Evolutionary conservation across 208 protist genomes (phyloP), one percentile per base, ranked within the genome.

Genomic region (Novymonas esmeraldas): DNA sequence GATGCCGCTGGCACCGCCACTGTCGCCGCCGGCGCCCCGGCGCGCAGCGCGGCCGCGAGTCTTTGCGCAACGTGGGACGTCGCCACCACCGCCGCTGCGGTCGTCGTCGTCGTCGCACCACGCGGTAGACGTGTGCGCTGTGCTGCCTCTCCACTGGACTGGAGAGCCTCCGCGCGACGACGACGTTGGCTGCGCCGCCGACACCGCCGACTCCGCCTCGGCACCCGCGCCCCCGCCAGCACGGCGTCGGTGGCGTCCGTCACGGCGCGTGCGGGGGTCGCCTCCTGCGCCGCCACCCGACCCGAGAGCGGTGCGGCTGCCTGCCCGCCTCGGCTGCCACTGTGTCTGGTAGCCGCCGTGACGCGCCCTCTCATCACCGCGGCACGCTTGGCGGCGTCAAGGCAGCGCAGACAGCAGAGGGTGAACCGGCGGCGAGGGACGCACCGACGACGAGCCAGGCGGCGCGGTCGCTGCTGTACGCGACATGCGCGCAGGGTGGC

Each of bases 321-420:
- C n/a, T n/a, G n/a, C n/a, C n/a, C n/a, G n/a, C n/a, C n/a, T n/a
- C n/a, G n/a, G n/a, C n/a, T n/a, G n/a, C n/a, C n/a, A n/a, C n/a
- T n/a, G n/a, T n/a, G n/a, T n/a, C n/a, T n/a, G n/a, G n/a, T n/a
- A n/a, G 11, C 42, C 3, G 0, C n/a, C 18, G 20, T 13, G 9
- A 58, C 20, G n/a, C 2, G 13, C 10, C n/a, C 11, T 4, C 42
- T 22, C 22, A 34, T 50, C 18, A 38, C 48, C 7, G 68, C 68
- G 1, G 68, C 68, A n/a, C 48, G 16, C 3, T 66, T 38, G 26
- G 26, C 60, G 1, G 20, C 5, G n/a, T 61, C 22, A 9, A 75
- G 50, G 51, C 70, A 76, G 2, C 70, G 70, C 18, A 52, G 2
- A 24, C 70, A 76, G 38, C 70, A 76, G 13, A 49, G 6, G 7